A percentile compares a stretch with the other conserved stretches of the same genome.
Evolutionary conservation across 345 rosid genomes (phyloP).

Genomic region (Syzygium grande): DNA sequence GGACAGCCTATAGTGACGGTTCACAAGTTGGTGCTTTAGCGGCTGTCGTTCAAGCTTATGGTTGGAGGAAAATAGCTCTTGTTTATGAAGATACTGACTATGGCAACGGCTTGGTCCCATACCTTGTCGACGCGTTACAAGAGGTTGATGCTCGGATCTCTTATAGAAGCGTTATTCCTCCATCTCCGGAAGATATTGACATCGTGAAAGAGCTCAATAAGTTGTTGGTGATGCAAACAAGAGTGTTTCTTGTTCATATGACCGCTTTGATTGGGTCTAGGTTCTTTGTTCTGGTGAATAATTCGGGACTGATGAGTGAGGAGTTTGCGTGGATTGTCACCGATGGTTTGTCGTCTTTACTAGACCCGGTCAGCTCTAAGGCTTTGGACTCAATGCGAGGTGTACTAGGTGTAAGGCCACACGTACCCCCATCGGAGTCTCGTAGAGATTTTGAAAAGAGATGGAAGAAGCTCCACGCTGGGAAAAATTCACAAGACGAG

Average conservation of each 20-base stretch:
- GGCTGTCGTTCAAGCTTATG: conserved; percentile 11
- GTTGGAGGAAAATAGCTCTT: conserved; percentile 25
- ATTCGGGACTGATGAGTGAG: conserved; percentile 21
- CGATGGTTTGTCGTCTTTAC: background rate
- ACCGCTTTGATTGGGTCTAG: conserved; percentile 13
- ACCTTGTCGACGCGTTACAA: conserved; percentile 16
- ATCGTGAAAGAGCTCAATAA: conserved; percentile 16
- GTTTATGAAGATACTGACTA: conserved; percentile 24
- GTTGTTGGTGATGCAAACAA: conserved; percentile 17
- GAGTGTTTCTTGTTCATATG: conserved; percentile 37
- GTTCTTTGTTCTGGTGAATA: conserved; percentile 9
- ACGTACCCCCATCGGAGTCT: background rate
- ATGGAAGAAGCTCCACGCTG: background rate
- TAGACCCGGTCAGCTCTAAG: background rate
- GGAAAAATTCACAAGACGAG: background rate
- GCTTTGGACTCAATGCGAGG: background rate
- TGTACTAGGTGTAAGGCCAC: conserved; percentile 2
- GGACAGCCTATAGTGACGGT: conserved; percentile 13
- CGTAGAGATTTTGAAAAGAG: background rate
- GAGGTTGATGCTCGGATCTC: conserved; percentile 7
- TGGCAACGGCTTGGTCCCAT: conserved; percentile 23
- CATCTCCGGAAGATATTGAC: conserved; percentile 3
- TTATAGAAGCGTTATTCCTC: conserved; percentile 8
- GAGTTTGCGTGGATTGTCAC: conserved; percentile 32
- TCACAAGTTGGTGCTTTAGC: conserved; percentile 19